These are phyloP conservation scores for Eremothecium gossypii DNA, from an alignment of 1,139 yeast species.

Conservation along the genomic window DNA sequence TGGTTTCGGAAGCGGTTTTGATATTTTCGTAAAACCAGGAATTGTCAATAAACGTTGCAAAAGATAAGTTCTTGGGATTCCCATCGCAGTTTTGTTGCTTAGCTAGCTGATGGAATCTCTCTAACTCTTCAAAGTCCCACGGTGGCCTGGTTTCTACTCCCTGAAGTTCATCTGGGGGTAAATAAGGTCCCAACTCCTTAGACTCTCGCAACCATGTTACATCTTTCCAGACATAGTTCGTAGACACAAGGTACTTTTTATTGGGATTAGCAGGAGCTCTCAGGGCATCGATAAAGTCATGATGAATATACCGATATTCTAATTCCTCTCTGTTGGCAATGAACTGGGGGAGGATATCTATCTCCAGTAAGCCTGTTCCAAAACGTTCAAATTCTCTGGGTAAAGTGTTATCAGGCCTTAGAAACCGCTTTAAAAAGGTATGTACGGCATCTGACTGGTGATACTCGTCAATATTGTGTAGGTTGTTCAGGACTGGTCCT, in stretches of 20 bases:
- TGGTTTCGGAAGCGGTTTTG: conserved; percentile 18
- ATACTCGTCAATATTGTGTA: conserved; percentile 20
- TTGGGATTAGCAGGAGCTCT: conserved; percentile 11
- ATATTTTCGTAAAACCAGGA: conserved; percentile 9
- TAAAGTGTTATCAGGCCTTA: conserved; percentile 8
- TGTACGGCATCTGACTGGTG: conserved; percentile 24
- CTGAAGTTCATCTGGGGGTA: conserved; percentile 14
- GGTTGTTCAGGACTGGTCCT: conserved; percentile 30
- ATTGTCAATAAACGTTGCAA: conserved; percentile 13
- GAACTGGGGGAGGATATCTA: conserved; percentile 53
- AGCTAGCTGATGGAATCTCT: conserved; percentile 29
- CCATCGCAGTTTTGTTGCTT: conserved; percentile 13
- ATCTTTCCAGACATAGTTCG: conserved; percentile 55
- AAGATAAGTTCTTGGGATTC: conserved; percentile 8
- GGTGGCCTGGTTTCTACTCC: conserved; percentile 9
- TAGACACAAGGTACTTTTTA: conserved; percentile 43
- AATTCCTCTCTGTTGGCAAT: conserved; percentile 48
- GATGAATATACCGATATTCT: conserved; percentile 41
- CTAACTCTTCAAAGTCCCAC: conserved; percentile 39
- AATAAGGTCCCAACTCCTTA: conserved; percentile 32
- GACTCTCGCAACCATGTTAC: conserved; percentile 45
- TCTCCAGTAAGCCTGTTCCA: conserved; percentile 55
- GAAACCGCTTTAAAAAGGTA: conserved; percentile 19
- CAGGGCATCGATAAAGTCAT: conserved; percentile 36
- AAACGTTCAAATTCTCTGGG: conserved; percentile 38